These are phyloP conservation scores for Rubia yunnanensis DNA, from an alignment of 257 asterid genomes.

Conservation along the genomic window DNA sequence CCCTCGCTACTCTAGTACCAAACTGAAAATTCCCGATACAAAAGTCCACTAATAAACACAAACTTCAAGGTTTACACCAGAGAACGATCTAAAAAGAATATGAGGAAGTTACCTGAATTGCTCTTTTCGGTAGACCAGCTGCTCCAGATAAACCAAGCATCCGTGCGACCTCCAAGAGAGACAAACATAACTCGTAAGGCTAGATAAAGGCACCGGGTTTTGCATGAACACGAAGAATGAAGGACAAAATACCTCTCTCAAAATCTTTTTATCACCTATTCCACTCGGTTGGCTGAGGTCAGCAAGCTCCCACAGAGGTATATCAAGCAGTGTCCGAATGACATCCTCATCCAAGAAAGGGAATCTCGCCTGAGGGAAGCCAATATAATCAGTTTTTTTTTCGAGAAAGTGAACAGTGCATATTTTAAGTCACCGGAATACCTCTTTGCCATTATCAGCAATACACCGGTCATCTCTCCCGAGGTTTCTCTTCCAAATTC, in stretches of 20 bases:
- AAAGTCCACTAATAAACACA: not conserved
- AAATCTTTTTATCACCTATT: constrained; percentile 74
- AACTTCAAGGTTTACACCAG: not conserved
- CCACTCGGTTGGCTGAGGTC: constrained; percentile 90
- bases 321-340: constrained; percentile 64
- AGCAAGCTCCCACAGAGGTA: constrained; percentile 89
- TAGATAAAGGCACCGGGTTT: not conserved
- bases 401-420: constrained; percentile 1
- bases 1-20: constrained; percentile 90
- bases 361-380: constrained; percentile 58
- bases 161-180: constrained; percentile 55
- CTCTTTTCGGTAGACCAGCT: constrained; percentile 79
- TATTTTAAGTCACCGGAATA: constrained; percentile 17
- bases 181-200: not conserved
- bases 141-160: constrained; percentile 74
- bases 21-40: constrained; percentile 32
- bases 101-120: constrained; percentile 60
- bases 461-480: constrained; percentile 97
- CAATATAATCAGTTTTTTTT: constrained; percentile 2
- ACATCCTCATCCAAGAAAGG: constrained; percentile 95
- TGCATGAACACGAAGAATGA: not conserved
- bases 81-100: not conserved
- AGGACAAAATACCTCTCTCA: constrained; percentile 59
- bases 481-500: constrained; percentile 96
- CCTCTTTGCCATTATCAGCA: constrained; percentile 93